Evolutionary conservation across 495 filamentous ascomycete species (phyloP).

Genomic region (Recurvomyces mirabilis): DNA sequence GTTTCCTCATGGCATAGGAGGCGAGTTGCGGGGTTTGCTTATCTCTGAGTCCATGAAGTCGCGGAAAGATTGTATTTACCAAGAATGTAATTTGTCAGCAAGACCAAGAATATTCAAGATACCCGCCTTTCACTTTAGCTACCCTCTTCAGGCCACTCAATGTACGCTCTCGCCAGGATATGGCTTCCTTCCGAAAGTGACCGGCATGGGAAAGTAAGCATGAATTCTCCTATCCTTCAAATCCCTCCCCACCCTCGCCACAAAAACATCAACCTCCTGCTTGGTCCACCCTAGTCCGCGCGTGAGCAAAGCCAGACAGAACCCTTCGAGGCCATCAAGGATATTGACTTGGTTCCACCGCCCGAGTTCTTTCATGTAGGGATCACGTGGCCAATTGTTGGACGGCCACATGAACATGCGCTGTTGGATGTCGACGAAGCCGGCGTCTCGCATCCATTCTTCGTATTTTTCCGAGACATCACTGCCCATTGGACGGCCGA

Average conservation of each 20-base stretch:
- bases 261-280: constrained; percentile 21
- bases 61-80: too few relatives aligned
- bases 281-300: constrained; percentile 19
- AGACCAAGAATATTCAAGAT: too few relatives aligned
- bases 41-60: too few relatives aligned
- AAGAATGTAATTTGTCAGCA: too few relatives aligned
- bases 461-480: constrained; percentile 15
- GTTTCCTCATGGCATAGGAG: too few relatives aligned
- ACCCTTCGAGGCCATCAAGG: constrained; percentile 25
- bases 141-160: too few relatives aligned
- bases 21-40: too few relatives aligned
- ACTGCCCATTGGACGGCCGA: constrained; percentile 21
- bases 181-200: constrained; percentile 19
- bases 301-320: constrained; percentile 24
- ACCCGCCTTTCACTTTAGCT: too few relatives aligned
- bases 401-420: constrained; percentile 25
- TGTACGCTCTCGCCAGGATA: too few relatives aligned
- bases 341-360: constrained; percentile 28
- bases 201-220: constrained; percentile 35
- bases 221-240: constrained; percentile 22
- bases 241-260: constrained; percentile 14
- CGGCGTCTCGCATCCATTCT: constrained; percentile 19
- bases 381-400: constrained; percentile 24
- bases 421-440: constrained; percentile 25
- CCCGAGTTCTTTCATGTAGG: constrained; percentile 24